Evolutionary conservation across 305 asterid species (phyloP).

Genomic region (Fraxinus nigra): DNA sequence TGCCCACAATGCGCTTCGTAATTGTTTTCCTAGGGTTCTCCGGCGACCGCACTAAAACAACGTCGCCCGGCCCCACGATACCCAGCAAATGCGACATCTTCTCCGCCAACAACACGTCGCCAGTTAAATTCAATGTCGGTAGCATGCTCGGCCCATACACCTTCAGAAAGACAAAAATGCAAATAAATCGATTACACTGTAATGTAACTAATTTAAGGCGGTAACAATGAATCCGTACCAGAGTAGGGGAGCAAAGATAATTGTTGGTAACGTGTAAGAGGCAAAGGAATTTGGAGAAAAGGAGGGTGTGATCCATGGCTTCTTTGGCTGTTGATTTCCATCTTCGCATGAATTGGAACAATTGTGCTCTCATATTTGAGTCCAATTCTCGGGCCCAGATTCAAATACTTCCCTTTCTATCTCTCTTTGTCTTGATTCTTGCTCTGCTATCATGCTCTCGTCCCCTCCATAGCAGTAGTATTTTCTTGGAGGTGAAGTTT

Average conservation of each 20-base stretch:
- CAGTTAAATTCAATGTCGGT: slow-evolving; percentile 82
- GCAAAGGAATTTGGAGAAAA: slow-evolving; percentile 60
- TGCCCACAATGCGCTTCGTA: slow-evolving; percentile 74
- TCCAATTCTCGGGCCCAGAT: slow-evolving; percentile 10
- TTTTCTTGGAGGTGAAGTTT: neutral
- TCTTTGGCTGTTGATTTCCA: slow-evolving; percentile 60
- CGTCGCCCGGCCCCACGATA: slow-evolving; percentile 67
- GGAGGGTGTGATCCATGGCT: slow-evolving; percentile 44
- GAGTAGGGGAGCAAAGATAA: slow-evolving; percentile 60
- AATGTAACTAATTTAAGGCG: neutral
- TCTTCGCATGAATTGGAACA: slow-evolving; percentile 39
- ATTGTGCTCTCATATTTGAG: slow-evolving; percentile 36
- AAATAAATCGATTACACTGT: neutral
- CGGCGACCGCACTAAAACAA: slow-evolving; percentile 69
- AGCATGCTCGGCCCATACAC: slow-evolving; percentile 94
- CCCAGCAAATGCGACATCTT: slow-evolving; percentile 66
- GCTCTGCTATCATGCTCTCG: neutral
- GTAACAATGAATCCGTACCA: slow-evolving; percentile 32
- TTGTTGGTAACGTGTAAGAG: slow-evolving; percentile 63
- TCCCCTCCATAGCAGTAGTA: neutral
- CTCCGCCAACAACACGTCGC: slow-evolving; percentile 78
- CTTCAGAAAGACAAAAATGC: slow-evolving; percentile 30
- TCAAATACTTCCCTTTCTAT: neutral
- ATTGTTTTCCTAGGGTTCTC: slow-evolving; percentile 71
- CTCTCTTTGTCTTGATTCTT: neutral